These are phyloP conservation scores for Zasmidium cellare DNA, from an alignment of 2,329 filamentous ascomycete genomes.

Conservation along the genomic window DNA sequence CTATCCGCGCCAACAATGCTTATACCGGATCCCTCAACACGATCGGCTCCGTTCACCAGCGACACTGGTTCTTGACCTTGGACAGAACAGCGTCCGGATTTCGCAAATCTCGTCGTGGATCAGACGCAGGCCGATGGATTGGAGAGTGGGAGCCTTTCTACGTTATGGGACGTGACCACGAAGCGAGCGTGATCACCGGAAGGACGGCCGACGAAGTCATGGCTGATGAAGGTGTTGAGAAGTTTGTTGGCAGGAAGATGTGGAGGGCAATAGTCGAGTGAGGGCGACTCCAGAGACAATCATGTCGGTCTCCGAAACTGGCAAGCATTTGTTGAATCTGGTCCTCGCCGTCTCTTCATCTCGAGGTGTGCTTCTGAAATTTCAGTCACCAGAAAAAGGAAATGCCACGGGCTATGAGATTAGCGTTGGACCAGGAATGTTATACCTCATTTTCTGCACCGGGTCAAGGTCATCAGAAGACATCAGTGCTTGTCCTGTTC, in stretches of 20 bases:
- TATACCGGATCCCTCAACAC: slow-evolving; percentile 66
- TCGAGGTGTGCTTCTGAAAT: slow-evolving; percentile 85
- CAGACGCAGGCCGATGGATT: slow-evolving; percentile 30
- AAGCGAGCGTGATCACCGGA: slow-evolving; percentile 68
- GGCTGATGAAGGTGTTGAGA: slow-evolving; percentile 59
- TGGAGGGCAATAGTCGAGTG: slow-evolving; percentile 52
- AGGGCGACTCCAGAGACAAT: slow-evolving; percentile 5
- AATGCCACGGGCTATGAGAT: slow-evolving; percentile 25
- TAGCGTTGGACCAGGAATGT: neutral
- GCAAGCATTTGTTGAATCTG: too few relatives aligned
- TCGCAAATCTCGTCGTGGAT: slow-evolving; percentile 34
- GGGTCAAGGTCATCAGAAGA: neutral
- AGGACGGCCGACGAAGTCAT: slow-evolving; percentile 61
- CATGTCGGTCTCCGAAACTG: slow-evolving; percentile 22
- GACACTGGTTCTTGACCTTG: slow-evolving; percentile 65
- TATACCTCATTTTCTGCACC: neutral
- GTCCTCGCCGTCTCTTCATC: slow-evolving; percentile 1
- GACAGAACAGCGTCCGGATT: slow-evolving; percentile 64
- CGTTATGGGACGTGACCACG: slow-evolving; percentile 60
- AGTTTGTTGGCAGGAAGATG: slow-evolving; percentile 59
- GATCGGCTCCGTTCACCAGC: slow-evolving; percentile 67
- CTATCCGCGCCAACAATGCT: slow-evolving; percentile 60
- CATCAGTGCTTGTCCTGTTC: neutral
- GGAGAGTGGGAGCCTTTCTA: slow-evolving; percentile 59
- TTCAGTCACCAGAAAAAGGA: slow-evolving; percentile 82